Base-by-base conservation (phyloP, 2,329 filamentous ascomycete genomes). In the Davidsoniella virescens region DNA sequence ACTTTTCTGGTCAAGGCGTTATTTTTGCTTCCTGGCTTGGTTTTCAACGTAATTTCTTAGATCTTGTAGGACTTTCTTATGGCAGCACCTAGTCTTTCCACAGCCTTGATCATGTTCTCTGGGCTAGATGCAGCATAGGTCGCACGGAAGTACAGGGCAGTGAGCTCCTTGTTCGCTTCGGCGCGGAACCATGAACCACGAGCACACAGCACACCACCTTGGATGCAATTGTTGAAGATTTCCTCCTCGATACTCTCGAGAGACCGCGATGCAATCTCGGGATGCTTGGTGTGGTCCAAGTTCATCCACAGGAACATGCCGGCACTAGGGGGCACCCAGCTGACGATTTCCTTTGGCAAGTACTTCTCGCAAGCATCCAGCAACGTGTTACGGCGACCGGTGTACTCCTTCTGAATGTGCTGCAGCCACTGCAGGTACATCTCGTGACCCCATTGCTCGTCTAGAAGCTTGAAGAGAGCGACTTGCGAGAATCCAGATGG, bases 271-370 rank as follows among this genome's bases (percentile, higher is more conserved):
- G 63, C 62, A 36, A 71, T 71, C 10, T 74, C 65, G 0, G 84
- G 84, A 58, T 90, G 84, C 54, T 74, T 71, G 17, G 67, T 69
- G 59, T 77, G 76, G 57, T 86, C 73, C 16, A 92, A 67, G 48
- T 75, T 70, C 52, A 92, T 67, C 86, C 86, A 92, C 61, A 85
- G 72, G 75, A 98, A 98, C 92, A 98, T 98, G 62, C 90, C 90
- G 1, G 88, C 86, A 52, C 73, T 75, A 0, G 90, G 88, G 0
- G 84, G 75, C 23, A 70, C 75, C 87, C 88, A 96, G 63, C 71
- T 78, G 16, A 87, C 82, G 33, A 95, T 70, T 18, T 84, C 80
- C 20, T 62, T 67, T 0, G 88, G 87, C 17, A 95, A 67, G 57
- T 82, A 76, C 55, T 77, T 75, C 64, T 92, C 85, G 61, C 87